These are phyloP conservation scores for Closterium sp. DNA, from an alignment of 139 green algal species.

Conservation along the genomic window DNA sequence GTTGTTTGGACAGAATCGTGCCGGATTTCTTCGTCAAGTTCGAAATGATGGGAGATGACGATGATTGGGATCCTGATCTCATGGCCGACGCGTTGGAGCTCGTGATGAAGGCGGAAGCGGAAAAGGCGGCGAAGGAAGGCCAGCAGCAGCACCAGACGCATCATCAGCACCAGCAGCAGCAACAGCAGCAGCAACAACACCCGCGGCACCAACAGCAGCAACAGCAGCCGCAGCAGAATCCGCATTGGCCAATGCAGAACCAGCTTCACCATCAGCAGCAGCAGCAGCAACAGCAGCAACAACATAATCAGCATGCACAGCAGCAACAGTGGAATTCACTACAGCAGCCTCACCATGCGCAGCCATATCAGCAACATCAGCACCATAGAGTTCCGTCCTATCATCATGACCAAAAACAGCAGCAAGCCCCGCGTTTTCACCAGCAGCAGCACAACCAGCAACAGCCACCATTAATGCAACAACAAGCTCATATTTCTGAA, in stretches of 20 bases:
- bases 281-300: background rate
- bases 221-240: background rate
- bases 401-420: background rate
- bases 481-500: background rate
- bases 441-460: background rate
- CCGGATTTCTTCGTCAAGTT: background rate
- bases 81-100: background rate
- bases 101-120: background rate
- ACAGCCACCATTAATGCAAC: background rate
- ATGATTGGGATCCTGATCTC: background rate
- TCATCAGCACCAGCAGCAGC: background rate
- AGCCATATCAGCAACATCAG: background rate
- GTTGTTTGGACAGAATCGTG: background rate
- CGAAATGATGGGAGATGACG: background rate
- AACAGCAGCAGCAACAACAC: background rate
- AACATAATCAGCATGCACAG: background rate
- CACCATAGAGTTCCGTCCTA: background rate
- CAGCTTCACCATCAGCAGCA: background rate
- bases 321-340: background rate
- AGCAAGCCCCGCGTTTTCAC: background rate
- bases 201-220: background rate
- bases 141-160: too few species aligned
- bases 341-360: background rate
- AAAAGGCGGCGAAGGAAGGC: background rate
- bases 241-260: background rate